Evolutionary conservation across 257 asterid species (phyloP).

Genomic region (Capsicum rhomboideum): DNA sequence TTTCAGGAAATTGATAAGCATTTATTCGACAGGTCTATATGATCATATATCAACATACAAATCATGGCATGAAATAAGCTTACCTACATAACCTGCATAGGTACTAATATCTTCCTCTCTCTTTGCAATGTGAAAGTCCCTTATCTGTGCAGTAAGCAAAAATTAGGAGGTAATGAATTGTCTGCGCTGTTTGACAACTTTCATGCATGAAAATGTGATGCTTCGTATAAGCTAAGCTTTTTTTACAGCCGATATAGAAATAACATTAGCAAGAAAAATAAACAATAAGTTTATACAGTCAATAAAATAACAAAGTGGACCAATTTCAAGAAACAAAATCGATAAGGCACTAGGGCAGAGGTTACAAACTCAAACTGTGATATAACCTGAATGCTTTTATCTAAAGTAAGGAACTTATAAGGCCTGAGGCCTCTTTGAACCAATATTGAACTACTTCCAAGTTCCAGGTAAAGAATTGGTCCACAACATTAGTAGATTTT

Average conservation of each 20-base stretch:
- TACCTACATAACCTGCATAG: conserved; percentile 65
- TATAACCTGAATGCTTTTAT: too few relatives aligned
- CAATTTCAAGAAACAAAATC: background rate
- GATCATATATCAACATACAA: background rate
- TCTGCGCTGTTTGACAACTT: background rate
- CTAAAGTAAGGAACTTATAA: background rate
- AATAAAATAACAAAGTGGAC: background rate
- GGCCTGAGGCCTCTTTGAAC: background rate
- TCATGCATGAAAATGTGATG: background rate
- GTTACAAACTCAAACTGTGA: background rate
- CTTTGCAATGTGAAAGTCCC: conserved; percentile 47
- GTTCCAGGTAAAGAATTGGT: background rate
- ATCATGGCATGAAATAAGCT: background rate
- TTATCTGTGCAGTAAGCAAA: conserved; percentile 14
- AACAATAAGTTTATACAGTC: background rate
- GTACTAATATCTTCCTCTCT: conserved; percentile 59
- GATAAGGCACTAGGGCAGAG: background rate
- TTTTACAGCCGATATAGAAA: background rate
- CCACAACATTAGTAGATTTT: background rate
- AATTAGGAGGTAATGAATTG: background rate
- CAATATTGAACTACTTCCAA: too few relatives aligned
- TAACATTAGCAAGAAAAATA: background rate
- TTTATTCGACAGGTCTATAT: background rate
- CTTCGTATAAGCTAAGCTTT: background rate
- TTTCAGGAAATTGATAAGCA: background rate